phyloP scores from a whole-genome alignment of 129 eudicot species.

The Gnaphalium uliginosum region DNA sequence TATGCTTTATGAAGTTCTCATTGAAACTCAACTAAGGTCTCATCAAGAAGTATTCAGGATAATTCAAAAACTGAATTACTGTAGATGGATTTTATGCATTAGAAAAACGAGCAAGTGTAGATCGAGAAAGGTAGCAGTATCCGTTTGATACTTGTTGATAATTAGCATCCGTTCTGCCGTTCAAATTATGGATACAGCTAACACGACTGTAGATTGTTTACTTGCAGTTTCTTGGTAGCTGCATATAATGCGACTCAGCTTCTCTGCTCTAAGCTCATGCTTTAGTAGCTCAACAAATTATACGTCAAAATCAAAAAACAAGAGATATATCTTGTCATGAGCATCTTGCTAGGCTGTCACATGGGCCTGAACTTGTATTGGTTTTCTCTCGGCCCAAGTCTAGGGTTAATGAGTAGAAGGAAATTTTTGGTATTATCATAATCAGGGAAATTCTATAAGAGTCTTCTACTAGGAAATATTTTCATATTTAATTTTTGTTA shows the following conservation, averaged over 20 bases:
- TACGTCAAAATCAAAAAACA: background rate
- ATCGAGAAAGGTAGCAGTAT: conserved; percentile 2
- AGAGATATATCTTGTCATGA: background rate
- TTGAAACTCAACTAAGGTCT: background rate
- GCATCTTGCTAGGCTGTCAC: conserved; percentile 17
- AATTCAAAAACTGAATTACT: background rate
- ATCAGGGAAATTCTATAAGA: too few relatives aligned
- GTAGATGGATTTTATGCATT: background rate
- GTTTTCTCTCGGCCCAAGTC: too few relatives aligned
- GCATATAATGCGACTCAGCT: too few relatives aligned
- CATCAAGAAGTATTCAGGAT: background rate
- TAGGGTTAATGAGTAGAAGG: too few relatives aligned
- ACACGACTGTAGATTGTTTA: background rate
- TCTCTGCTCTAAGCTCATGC: too few relatives aligned
- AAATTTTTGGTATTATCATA: too few relatives aligned
- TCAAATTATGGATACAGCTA: background rate
- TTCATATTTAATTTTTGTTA: too few relatives aligned
- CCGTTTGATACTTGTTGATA: background rate
- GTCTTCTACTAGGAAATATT: too few relatives aligned
- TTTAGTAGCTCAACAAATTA: background rate
- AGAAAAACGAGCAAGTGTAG: background rate
- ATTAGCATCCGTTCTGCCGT: background rate
- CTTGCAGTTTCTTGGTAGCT: conserved; percentile 14
- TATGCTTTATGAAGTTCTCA: background rate
- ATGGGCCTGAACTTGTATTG: background rate